phyloP scores from a whole-genome alignment of 441 rosid species.

The Manihot esculenta region DNA sequence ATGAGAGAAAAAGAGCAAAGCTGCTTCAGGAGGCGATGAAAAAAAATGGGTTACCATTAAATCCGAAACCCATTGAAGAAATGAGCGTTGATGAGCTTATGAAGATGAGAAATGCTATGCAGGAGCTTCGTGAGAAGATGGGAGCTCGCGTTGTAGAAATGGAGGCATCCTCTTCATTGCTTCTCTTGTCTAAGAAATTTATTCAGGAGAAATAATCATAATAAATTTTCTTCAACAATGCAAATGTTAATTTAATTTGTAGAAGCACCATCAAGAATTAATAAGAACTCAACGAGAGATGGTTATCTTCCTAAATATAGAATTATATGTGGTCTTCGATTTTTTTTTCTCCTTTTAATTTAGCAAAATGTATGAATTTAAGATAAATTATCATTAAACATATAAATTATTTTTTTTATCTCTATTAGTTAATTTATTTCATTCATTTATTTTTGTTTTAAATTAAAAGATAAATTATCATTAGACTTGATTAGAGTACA shows the following conservation, averaged over 20 bases:
- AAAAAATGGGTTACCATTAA: background rate
- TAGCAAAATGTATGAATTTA: background rate
- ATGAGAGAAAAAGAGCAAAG: constrained; percentile 15
- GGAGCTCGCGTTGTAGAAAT: constrained; percentile 9
- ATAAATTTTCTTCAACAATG: background rate
- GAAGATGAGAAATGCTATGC: constrained; percentile 7
- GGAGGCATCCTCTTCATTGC: constrained; percentile 26
- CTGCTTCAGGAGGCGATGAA: background rate
- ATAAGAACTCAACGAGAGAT: background rate
- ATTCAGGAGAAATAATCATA: no score
- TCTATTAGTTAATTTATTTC: no score
- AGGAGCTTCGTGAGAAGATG: constrained; percentile 9
- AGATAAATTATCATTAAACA: no score
- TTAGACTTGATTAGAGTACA: no score
- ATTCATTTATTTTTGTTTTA: no score
- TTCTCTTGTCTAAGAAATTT: constrained; percentile 20
- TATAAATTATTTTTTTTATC: no score
- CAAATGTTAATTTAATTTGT: background rate
- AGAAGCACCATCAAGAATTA: background rate
- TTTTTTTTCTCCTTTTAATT: background rate
- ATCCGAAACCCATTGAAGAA: background rate
- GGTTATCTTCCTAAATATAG: background rate
- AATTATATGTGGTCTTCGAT: background rate
- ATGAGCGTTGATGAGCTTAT: constrained; percentile 5
- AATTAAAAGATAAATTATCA: no score